A percentile compares a stretch with the other conserved stretches of the same genome.
These are phyloP conservation scores for Capsicum pubescens DNA, from an alignment of 257 asterid genomes.

Conservation along the genomic window DNA sequence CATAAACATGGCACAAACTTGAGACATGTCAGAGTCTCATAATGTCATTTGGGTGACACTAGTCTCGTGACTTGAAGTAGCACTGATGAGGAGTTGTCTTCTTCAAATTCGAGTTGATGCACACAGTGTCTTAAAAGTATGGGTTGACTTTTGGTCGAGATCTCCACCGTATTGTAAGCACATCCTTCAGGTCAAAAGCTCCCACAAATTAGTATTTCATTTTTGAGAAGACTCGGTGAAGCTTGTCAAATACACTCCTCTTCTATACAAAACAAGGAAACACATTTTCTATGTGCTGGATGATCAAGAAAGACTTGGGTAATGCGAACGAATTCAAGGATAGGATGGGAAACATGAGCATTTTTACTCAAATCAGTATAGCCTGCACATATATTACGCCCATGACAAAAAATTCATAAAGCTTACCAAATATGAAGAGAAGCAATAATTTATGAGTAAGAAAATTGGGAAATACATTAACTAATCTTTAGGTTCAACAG, in stretches of 20 bases:
- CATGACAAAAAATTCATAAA: not conserved
- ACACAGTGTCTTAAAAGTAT: not conserved
- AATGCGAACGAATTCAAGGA: slow-evolving; percentile 9
- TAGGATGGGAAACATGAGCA: not conserved
- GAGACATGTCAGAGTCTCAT: not conserved
- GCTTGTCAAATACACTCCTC: slow-evolving; percentile 13
- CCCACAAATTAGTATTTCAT: slow-evolving; percentile 13
- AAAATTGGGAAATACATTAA: not conserved
- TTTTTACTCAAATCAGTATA: not conserved
- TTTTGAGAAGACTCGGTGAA: slow-evolving; percentile 9
- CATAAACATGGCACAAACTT: not conserved
- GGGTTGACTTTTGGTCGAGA: not conserved
- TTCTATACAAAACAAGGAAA: not conserved
- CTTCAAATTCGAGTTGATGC: not conserved
- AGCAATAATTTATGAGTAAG: slow-evolving; percentile 12
- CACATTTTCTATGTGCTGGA: slow-evolving; percentile 6
- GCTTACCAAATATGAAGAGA: not conserved
- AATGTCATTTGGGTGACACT: not conserved
- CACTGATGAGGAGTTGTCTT: not conserved
- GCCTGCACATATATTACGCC: not conserved
- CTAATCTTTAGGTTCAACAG: not conserved
- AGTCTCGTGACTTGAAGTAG: slow-evolving; percentile 8
- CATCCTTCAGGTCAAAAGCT: slow-evolving; percentile 14
- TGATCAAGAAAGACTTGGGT: not conserved
- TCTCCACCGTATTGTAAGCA: not conserved